Base-by-base conservation (phyloP, 495 filamentous ascomycete genomes). In the Massariosphaeria phaeospora region DNA sequence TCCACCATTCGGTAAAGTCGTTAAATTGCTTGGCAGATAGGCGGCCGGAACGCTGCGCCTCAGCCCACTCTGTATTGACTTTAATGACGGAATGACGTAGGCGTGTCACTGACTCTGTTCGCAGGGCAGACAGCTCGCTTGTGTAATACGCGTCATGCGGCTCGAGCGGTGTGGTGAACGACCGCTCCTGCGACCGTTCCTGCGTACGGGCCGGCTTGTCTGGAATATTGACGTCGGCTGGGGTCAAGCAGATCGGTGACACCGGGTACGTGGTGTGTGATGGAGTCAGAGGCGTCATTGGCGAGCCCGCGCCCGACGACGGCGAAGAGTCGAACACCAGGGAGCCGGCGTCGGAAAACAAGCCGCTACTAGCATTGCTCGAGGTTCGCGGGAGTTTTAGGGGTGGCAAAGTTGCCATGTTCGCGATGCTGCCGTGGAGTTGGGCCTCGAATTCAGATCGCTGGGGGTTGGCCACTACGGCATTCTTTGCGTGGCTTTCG, bases 111-210 rank as follows among this genome's bases (percentile, higher is more conserved):
- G 54, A 23, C 18, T 59, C 62, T 41, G 59, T 59, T 39, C 62
- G 58, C 24, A 65, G 31, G 38, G 59, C 38, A 21, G 52, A 53
- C 2, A 65, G 59, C 52, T 65, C 62, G 26, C 49, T 45, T 13
- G 46, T 21, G 30, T 52, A 62, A 43, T 65, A 65, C 27, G 57
- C 47, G 29, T 33, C 39, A 24, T 65, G 43, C 13, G 59, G 53
- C 12, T 60, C 46, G 25, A 39, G 45, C 17, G 62, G 62, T 2
- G 45, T 48, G 12, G 62, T 48, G 53, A 58, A 61, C 47, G 57
- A 52, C 33, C 40, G 50, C 11, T 51, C 48, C 18, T 33, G 62
- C 25, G 34, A 13, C 27, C 48, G 52, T n/a, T 40, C 29, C 18
- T 33, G 62, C 25, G 34, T 9, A 34, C 48, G 52, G n/a, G 33